Conservation (phyloP, 257 asterid species). For the Solanum bukasovii region DNA sequence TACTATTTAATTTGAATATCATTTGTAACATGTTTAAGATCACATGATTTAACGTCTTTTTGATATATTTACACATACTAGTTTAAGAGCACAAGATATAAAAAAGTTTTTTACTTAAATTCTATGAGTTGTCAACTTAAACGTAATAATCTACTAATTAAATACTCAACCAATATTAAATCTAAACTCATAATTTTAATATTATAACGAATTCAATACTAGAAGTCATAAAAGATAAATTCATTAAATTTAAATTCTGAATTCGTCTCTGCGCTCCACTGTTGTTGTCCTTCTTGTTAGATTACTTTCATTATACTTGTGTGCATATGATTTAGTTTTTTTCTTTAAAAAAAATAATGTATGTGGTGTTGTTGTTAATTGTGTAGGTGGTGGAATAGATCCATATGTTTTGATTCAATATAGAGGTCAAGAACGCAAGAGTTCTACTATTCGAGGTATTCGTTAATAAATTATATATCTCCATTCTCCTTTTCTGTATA, state of each 20-base stretch:
- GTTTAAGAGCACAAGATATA: no score
- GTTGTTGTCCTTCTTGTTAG: not conserved
- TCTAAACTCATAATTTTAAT: no score
- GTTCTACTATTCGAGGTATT: constrained; percentile 17
- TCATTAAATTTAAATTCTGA: not conserved
- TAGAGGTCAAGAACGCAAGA: constrained; percentile 25
- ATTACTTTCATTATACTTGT: not conserved
- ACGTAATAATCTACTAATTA: no score
- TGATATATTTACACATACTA: no score
- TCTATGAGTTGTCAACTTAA: no score
- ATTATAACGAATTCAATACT: no score
- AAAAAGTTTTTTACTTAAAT: no score
- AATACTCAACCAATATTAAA: not conserved
- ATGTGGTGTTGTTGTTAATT: not conserved
- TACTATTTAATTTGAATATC: no score
- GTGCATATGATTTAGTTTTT: not conserved
- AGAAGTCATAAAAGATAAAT: no score
- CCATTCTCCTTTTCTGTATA: not conserved
- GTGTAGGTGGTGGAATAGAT: constrained; percentile 20
- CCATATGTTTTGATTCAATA: constrained; percentile 29
- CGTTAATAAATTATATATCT: not conserved
- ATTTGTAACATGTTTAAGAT: no score
- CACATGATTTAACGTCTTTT: no score
- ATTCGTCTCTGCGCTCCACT: fast-evolving
- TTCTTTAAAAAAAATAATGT: no score